Conservation (phyloP, 805 yeast genomes). For the Yamadazyma insecticola region DNA sequence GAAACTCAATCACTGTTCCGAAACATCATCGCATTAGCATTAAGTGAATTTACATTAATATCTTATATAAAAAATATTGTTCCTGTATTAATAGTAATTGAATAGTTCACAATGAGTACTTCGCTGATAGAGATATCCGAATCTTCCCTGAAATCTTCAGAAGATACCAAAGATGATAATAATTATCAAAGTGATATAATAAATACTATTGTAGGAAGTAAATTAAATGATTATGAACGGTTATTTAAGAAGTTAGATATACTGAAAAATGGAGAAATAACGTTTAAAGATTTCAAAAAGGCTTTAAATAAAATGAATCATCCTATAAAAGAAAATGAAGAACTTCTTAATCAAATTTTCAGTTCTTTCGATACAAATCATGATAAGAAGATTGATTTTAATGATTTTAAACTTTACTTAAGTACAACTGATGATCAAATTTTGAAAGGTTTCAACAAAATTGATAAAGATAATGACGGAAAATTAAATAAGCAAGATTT, state of each 20-base stretch:
- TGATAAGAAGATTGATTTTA: conserved; percentile 55
- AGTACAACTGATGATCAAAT: conserved; percentile 68
- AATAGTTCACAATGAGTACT: too few species aligned
- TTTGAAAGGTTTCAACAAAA: conserved; percentile 56
- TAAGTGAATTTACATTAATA: too few species aligned
- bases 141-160: neutral
- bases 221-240: conserved; percentile 10
- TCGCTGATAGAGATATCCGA: too few species aligned
- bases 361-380: conserved; percentile 53
- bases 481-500: conserved; percentile 62
- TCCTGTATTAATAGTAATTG: too few species aligned
- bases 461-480: conserved; percentile 75
- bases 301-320: conserved; percentile 50
- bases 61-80: too few species aligned
- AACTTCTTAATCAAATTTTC: conserved; percentile 55
- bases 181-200: neutral
- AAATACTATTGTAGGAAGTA: conserved; percentile 1
- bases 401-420: conserved; percentile 64
- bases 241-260: conserved; percentile 34
- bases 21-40: too few species aligned
- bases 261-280: conserved; percentile 43
- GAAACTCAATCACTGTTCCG: too few species aligned
- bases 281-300: conserved; percentile 42
- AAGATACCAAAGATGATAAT: too few species aligned
- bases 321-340: conserved; percentile 59